Conservation (phyloP, 352 stramenopile species). For the Phytophthora palmivora region DNA sequence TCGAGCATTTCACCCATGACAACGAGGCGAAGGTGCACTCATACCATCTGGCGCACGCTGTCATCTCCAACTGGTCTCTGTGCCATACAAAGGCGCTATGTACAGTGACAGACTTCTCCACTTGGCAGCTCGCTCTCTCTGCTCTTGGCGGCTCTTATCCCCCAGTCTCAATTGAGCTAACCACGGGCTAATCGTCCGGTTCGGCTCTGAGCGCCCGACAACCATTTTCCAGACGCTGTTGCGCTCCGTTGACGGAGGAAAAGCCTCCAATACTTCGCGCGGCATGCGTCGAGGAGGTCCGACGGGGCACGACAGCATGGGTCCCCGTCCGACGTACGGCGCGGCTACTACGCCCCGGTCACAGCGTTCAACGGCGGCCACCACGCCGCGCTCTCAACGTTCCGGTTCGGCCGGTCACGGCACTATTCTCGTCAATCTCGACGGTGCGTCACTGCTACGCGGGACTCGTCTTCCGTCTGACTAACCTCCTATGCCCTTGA, state of each 20-base stretch:
- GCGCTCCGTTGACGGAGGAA: conserved; percentile 20
- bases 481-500: not conserved
- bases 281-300: conserved; percentile 44
- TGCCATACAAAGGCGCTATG: conserved; percentile 18
- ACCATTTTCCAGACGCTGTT: conserved; percentile 36
- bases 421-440: conserved; percentile 77
- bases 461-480: not conserved
- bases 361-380: conserved; percentile 15
- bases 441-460: conserved; percentile 36
- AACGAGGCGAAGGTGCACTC: conserved; percentile 5
- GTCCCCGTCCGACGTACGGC: conserved; percentile 30
- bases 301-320: conserved; percentile 27
- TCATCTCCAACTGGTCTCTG: conserved; percentile 30
- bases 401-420: conserved; percentile 33
- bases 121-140: conserved; percentile 24
- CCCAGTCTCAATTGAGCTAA: conserved; percentile 25
- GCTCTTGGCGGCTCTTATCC: conserved; percentile 23
- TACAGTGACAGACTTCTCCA: conserved; percentile 14
- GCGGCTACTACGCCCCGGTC: conserved; percentile 22
- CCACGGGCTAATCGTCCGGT: conserved; percentile 10
- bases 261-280: conserved; percentile 24
- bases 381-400: conserved; percentile 32
- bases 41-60: conserved; percentile 24
- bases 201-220: not conserved
- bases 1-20: conserved; percentile 23